These are phyloP conservation scores for Alternaria gansuensis DNA, from an alignment of 2,329 filamentous ascomycete species.

Conservation along the genomic window DNA sequence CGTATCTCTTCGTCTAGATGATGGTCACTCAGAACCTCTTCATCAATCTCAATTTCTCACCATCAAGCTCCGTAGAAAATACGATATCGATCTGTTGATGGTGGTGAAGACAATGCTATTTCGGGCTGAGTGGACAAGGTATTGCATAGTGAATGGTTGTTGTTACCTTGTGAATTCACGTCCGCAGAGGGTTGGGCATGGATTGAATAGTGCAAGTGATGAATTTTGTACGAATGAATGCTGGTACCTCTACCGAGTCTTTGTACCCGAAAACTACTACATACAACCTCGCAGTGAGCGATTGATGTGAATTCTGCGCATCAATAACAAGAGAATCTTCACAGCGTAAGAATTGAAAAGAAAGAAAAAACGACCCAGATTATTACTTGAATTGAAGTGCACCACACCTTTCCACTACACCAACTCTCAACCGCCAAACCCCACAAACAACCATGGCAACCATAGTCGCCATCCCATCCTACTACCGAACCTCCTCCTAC, in stretches of 20 bases:
- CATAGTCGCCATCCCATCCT: conserved; percentile 8
- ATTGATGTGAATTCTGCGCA: background rate
- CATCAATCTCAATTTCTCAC: conserved; percentile 1
- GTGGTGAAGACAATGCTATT: conserved; percentile 1
- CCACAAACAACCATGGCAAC: background rate
- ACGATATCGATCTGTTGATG: background rate
- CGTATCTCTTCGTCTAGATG: background rate
- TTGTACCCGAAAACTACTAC: background rate
- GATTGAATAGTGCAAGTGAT: background rate
- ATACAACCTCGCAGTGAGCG: background rate
- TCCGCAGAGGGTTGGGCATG: background rate
- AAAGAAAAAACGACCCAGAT: no score
- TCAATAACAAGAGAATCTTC: background rate
- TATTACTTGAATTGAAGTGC: background rate
- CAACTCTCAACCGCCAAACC: background rate
- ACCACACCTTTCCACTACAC: background rate
- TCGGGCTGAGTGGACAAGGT: background rate
- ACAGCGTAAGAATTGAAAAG: background rate
- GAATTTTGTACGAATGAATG: no score
- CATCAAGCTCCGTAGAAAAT: conserved; percentile 1
- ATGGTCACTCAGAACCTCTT: background rate
- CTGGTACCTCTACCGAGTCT: background rate
- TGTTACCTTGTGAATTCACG: no score
- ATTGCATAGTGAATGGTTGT: background rate
- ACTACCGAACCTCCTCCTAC: conserved; percentile 9